Conservation (phyloP, 73 alveolate species). For the Paramecium biaurelia region DNA sequence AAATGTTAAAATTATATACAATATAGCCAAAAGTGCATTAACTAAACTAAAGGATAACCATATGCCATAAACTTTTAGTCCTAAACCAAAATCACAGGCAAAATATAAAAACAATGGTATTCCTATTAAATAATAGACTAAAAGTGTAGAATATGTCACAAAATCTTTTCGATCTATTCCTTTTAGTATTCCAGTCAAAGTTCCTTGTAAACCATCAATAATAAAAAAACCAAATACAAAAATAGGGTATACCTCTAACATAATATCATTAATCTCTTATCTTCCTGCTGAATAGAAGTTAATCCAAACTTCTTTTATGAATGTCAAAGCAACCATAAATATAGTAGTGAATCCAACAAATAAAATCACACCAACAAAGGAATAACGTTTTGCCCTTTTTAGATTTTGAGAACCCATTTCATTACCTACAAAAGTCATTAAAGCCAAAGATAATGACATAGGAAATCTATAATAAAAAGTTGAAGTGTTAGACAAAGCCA, state of each 20-base stretch:
- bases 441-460: not conserved
- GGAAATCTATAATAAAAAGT: not conserved
- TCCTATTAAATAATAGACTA: not conserved
- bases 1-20: not conserved
- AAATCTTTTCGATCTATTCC: not conserved
- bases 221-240: not conserved
- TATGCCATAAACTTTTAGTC: not conserved
- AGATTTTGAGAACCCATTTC: conserved; percentile 4
- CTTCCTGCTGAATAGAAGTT: not conserved
- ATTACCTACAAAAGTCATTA: not conserved
- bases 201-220: not conserved
- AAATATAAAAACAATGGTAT: not conserved
- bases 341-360: not conserved
- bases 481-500: not conserved
- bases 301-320: not conserved
- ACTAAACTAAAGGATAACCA: not conserved
- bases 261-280: not conserved
- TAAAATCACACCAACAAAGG: not conserved
- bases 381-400: not conserved
- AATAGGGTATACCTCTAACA: not conserved
- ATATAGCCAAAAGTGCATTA: not conserved
- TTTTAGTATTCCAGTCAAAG: not conserved
- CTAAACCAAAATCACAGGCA: not conserved
- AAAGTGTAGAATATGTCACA: not conserved
- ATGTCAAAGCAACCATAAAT: not conserved